Evolutionary conservation across 2,329 filamentous ascomycete genomes (phyloP).

Genomic region (Fusarium sp.): DNA sequence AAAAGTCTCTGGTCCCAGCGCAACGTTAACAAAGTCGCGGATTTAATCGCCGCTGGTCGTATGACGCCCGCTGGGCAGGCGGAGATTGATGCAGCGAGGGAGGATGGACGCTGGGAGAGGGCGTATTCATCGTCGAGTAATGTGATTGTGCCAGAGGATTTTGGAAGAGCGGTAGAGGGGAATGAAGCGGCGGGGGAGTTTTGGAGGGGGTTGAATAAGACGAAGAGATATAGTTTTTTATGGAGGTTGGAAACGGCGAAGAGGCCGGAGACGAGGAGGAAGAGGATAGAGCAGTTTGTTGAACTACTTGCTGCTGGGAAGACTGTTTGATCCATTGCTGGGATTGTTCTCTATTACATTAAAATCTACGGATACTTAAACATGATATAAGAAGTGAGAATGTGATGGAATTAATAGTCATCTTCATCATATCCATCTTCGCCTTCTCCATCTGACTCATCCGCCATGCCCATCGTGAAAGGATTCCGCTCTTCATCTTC

Average conservation of each 20-base stretch:
- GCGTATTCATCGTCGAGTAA: constrained; percentile 63
- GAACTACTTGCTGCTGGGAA: constrained; percentile 47
- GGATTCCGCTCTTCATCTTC: constrained; percentile 38
- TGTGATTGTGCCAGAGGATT: constrained; percentile 59
- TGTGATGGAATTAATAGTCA: constrained; percentile 1
- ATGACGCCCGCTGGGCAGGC: constrained; percentile 59
- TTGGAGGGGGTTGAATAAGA: constrained; percentile 56
- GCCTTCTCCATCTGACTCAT: constrained; percentile 45
- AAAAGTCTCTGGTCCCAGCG: constrained; percentile 68
- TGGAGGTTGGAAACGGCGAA: constrained; percentile 56
- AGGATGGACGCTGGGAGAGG: constrained; percentile 65
- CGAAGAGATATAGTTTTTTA: constrained; percentile 57
- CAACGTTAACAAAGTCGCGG: constrained; percentile 62
- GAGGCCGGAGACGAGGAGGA: constrained; percentile 46
- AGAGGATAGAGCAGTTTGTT: constrained; percentile 54
- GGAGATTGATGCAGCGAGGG: constrained; percentile 63
- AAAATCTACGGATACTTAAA: neutral
- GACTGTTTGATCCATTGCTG: constrained; percentile 39
- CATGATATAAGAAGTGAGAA: neutral
- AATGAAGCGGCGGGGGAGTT: constrained; percentile 48
- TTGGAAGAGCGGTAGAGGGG: constrained; percentile 53
- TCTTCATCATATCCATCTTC: constrained; percentile 32
- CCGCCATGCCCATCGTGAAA: constrained; percentile 47
- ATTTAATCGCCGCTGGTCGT: constrained; percentile 54
- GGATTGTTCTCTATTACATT: constrained; percentile 5